Conservation (phyloP, 345 rosid genomes). For the Acer saccharum region DNA sequence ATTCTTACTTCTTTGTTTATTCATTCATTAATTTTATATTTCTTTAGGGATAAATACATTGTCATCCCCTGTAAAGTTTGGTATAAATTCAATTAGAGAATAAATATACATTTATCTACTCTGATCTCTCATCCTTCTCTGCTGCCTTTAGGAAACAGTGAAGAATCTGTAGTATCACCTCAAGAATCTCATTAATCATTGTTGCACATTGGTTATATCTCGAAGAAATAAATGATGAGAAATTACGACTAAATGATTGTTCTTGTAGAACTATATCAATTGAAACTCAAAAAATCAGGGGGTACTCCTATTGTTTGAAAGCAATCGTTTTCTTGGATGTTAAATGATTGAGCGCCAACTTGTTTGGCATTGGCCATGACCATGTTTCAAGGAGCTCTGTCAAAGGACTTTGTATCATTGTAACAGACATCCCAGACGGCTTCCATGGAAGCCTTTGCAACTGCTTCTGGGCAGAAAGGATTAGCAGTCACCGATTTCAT, state of each 20-base stretch:
- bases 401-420: constrained; percentile 91
- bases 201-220: neutral
- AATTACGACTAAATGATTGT: constrained; percentile 8
- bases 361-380: neutral
- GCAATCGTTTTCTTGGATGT: neutral
- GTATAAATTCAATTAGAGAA: too few species aligned
- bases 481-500: constrained; percentile 66
- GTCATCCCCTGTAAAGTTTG: too few species aligned
- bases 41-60: too few species aligned
- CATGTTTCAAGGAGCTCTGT: constrained; percentile 77
- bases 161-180: neutral
- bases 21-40: too few species aligned
- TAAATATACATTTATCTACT: too few species aligned
- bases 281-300: neutral
- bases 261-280: neutral
- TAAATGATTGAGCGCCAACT: neutral
- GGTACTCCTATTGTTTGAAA: neutral
- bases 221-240: neutral
- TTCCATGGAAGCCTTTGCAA: constrained; percentile 83
- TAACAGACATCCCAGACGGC: constrained; percentile 95
- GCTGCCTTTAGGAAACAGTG: neutral
- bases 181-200: neutral
- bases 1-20: too few species aligned
- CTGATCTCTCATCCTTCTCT: neutral
- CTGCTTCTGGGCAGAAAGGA: constrained; percentile 78